phyloP scores from a whole-genome alignment of 345 rosid genomes.

The Eucalyptus curtisii region DNA sequence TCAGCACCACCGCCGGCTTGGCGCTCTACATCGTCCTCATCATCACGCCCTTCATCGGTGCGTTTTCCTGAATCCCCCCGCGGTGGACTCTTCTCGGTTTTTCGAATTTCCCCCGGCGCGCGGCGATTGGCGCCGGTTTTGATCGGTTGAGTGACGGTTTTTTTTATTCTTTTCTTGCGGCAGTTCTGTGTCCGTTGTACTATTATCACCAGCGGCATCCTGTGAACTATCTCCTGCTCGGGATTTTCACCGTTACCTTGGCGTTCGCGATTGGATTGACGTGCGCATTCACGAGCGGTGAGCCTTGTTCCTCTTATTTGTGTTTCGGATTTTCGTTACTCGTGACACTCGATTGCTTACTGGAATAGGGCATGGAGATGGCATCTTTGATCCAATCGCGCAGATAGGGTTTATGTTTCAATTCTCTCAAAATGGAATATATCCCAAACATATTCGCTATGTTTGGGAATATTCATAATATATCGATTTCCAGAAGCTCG shows the following conservation, averaged over 20 bases:
- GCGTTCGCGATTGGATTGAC: conserved; percentile 78
- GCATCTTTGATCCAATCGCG: neutral
- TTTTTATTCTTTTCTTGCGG: neutral
- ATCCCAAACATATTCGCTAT: neutral
- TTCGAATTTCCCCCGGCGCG: neutral
- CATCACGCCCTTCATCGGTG: conserved; percentile 65
- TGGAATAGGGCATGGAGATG: neutral
- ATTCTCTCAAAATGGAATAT: too few species aligned
- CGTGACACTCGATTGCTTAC: neutral
- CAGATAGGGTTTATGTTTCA: neutral
- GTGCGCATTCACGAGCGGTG: conserved; percentile 67
- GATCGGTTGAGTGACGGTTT: neutral
- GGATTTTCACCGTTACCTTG: conserved; percentile 58
- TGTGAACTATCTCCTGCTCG: conserved; percentile 65
- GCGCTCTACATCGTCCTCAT: conserved; percentile 73
- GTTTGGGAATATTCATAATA: neutral
- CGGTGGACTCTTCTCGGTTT: neutral
- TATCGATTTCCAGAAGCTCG: neutral
- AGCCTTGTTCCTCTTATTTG: neutral
- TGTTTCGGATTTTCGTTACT: neutral
- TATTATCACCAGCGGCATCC: conserved; percentile 90
- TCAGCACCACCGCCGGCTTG: conserved; percentile 44
- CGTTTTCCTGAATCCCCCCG: neutral
- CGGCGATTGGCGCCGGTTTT: neutral
- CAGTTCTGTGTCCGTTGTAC: conserved; percentile 74